Evolutionary conservation across 192 early-diverging fungal species (phyloP), one percentile per base, ranked within the genome.

Genomic region (Podila epicladia): DNA sequence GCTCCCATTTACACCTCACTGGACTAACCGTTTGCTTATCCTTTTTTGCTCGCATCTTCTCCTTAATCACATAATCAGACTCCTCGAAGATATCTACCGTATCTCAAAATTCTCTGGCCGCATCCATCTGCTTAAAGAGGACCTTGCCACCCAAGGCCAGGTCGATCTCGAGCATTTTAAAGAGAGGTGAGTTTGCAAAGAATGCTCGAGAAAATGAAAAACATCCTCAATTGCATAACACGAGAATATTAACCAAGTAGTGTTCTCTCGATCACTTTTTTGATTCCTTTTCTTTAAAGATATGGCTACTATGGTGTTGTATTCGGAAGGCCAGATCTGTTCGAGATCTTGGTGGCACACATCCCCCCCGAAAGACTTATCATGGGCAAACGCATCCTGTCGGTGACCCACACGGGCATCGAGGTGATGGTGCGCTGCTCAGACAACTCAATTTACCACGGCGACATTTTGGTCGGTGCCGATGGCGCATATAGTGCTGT

Each of bases 401-500:
- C 64, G 1, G 67, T 73, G 3, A 41, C 69, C 29, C 72, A 80
- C 15, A 71, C 62, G 8, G 83, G 79, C 20, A 49, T 50, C 8
- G 73, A 73, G 8, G 83, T 84, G 1, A 19, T 67, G 41, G 65
- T 73, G 5, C 61, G 73, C 2, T 78, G 73, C 9, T 65, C 66
- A 31, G 83, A 84, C 38, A 66, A 62, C 31, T 62, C 72, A 3
- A 51, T 51, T 17, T 84, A 69, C 26, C 41, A 67, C 12, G 83
- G 83, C 9, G 83, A 84, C 55, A 75, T 84, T 48, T 63, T 79
- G 15, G 72, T 84, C 33, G 83, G 76, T 15, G 75, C 72, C 55
- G 76, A 84, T 61, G 83, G 83, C n/a, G 83, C 75, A 8, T 80
- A 79, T 41, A 75, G 72, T 50, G 70, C 66, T 8, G 32, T 84